phyloP scores from a whole-genome alignment of 2,329 filamentous ascomycete species.

The Colletotrichum orbiculare region DNA sequence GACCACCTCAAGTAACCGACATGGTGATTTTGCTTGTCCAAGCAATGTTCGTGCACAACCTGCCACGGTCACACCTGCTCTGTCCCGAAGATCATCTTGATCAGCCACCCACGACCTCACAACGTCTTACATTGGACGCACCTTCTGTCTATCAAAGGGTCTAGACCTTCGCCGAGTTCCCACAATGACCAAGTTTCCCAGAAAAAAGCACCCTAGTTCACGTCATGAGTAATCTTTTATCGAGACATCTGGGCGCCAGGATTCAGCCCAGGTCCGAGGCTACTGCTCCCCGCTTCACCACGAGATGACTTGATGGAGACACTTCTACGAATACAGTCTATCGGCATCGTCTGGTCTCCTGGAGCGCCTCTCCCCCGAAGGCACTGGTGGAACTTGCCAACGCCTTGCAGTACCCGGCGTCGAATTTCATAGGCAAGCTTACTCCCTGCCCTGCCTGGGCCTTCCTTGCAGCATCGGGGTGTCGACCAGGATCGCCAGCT shows the following conservation, averaged over 20 bases:
- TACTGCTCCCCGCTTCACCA: slow-evolving; percentile 1
- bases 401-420: slow-evolving; percentile 12
- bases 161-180: slow-evolving; percentile 25
- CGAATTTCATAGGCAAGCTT: too few species aligned
- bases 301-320: slow-evolving; percentile 9
- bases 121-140: slow-evolving; percentile 10
- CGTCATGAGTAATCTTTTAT: slow-evolving; percentile 18
- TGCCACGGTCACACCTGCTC: slow-evolving; percentile 1
- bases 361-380: slow-evolving; percentile 20
- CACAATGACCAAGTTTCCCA: slow-evolving; percentile 32
- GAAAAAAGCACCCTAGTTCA: slow-evolving; percentile 13
- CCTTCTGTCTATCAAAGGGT: slow-evolving; percentile 11
- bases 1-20: neutral
- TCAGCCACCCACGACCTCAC: slow-evolving; percentile 9
- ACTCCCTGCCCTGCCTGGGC: neutral
- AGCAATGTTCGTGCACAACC: neutral
- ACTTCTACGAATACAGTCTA: neutral
- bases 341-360: neutral
- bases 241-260: slow-evolving; percentile 5
- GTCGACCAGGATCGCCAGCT: slow-evolving; percentile 2
- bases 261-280: slow-evolving; percentile 1
- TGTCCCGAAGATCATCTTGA: slow-evolving; percentile 10
- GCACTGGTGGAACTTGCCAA: slow-evolving; percentile 14
- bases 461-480: slow-evolving; percentile 8
- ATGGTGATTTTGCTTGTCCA: slow-evolving; percentile 3